Evolutionary conservation across 116 monocot species (phyloP), one percentile per base, ranked within the genome.

Genomic region (Papilionanthe hybrid): DNA sequence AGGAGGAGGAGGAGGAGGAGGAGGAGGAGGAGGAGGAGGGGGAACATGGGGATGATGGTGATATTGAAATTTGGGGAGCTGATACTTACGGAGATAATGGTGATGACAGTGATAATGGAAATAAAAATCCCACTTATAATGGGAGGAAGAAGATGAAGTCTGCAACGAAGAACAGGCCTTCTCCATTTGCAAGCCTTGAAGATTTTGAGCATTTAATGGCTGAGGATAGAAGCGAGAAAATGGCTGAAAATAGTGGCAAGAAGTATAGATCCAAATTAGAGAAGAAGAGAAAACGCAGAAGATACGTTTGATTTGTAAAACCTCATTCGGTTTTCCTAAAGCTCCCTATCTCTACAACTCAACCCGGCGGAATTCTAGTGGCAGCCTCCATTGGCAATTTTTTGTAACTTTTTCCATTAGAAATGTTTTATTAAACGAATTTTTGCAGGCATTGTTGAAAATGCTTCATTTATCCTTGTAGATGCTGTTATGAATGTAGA

Each of bases 151-250:
- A 72, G 25, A 87, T 84, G 72, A 90, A 86, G 72, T 42, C 47
- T 27, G 80, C 78, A 19, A 81, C 29, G 19, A 85, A 72, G 79
- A 80, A 77, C 71, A 67, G 85, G 65, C 43, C 83, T 56, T 92
- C 92, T 47, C 92, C 90, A 60, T 93, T 89, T 89, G 92, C 89
- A 25, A 90, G 82, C 56, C 57, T 92, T 1, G 92, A 93, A 85
- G 91, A 96, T 23, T 95, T 89, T 69, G 92, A 92, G 77, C 92
- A 90, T 83, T 78, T 87, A 18, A 78, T 87, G 83, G 78, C 32
- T 9, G 78, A 80, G 18, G 55, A 88, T 11, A 43, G 43, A 41
- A 72, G 87, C 7, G 32, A 42, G 66, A 17, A 37, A 69, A 32
- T 69, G 37, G 28, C 32, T 30, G 37, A 25, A 32, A 67, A 85